Evolutionary conservation across 2,329 filamentous ascomycete genomes (phyloP).

Genomic region (Periconia sp.): DNA sequence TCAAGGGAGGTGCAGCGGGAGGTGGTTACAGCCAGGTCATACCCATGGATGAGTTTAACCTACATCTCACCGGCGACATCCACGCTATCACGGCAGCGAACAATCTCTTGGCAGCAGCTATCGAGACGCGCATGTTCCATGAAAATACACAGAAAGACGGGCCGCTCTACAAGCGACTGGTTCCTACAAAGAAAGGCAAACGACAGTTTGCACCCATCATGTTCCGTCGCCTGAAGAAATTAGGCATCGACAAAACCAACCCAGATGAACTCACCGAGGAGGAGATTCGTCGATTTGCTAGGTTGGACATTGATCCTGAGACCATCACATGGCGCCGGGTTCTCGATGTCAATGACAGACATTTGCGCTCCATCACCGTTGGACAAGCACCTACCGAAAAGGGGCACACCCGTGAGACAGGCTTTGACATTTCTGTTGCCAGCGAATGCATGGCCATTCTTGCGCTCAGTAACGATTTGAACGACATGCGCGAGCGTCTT

Average conservation of each 20-base stretch:
- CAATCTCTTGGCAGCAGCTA: conserved; percentile 92
- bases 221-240: conserved; percentile 90
- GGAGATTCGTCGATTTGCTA: conserved; percentile 84
- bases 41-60: conserved; percentile 99
- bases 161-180: conserved; percentile 81
- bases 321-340: conserved; percentile 98
- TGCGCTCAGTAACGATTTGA: conserved; percentile 83
- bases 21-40: conserved; percentile 99
- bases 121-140: conserved; percentile 98
- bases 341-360: conserved; percentile 94
- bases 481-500: conserved; percentile 88
- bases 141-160: conserved; percentile 93
- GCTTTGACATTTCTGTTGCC: conserved; percentile 96
- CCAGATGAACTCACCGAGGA: conserved; percentile 88
- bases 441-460: conserved; percentile 99
- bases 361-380: conserved; percentile 85
- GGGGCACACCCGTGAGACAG: conserved; percentile 82
- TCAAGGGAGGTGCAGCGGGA: conserved; percentile 96
- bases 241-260: conserved; percentile 93
- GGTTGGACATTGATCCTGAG: conserved; percentile 92
- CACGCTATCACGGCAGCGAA: conserved; percentile 97
- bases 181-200: conserved; percentile 80
- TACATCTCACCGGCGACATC: conserved; percentile 96
- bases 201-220: conserved; percentile 85
- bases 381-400: conserved; percentile 89